Base-by-base conservation (phyloP, 306 rosid genomes). In the Lathyrus sativus region DNA sequence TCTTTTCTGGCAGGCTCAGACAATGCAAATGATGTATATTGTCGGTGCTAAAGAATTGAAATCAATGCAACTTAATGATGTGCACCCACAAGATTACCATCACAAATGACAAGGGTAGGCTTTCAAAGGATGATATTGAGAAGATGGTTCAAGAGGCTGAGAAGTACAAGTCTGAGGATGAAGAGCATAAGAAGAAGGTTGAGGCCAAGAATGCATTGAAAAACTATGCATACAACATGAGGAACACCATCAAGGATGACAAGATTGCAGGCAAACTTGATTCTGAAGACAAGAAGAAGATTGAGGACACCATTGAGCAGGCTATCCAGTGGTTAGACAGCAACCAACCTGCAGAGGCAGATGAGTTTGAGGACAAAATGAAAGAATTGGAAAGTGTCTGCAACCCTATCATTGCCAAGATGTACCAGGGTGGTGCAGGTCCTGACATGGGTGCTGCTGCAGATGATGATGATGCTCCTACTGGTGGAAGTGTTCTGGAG, bases 121-220 rank as follows among this genome's bases (percentile, higher is more conserved):
- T 86, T 11, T 86, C 91, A 2, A 86, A 86, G 86, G 91, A 86
- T 28, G 91, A 86, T 33, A 86, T 86, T 7, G 91, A 86, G 76
- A 86, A 86, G 81, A 86, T 86, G 91, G 91, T 86, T 43, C 91
- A 86, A 22, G 91, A 86, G 70, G 91, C 88, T 0, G 91, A 86
- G 81, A 86, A 86, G 78, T 86, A 86, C 86, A 86, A 86, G 38
- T 86, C 88, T 14, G 91, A 86, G 41, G 91, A 86, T 43, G 91
- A 83, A 54, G 91, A 86, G 59, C 91, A 86, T 46, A 86, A 86
- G 83, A 86, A 83, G 76, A 86, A 86, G 83, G 91, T 83, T 0
- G 91, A 86, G 41, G 62, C 83, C 41, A 86, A 86, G 81, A 86
- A 83, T 4, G 82, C 90, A 9, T 66, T 78, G 74, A 77, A 77